Base-by-base conservation (phyloP, 495 filamentous ascomycete genomes). In the Penicillium samsonianum region DNA sequence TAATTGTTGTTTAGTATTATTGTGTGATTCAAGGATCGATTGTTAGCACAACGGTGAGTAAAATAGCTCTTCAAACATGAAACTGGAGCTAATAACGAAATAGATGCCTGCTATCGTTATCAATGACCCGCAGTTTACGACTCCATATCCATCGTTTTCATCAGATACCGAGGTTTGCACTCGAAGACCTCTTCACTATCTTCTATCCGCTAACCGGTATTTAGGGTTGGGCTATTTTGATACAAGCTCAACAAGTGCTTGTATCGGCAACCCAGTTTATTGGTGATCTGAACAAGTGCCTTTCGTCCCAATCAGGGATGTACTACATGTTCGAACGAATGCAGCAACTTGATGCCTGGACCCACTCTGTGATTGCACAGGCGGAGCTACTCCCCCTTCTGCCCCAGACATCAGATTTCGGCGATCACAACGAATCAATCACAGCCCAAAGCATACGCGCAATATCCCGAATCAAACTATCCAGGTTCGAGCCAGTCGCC, bases 11-110 rank as follows among this genome's bases (percentile, higher is more conserved):
- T 14, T 63, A 82, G 80, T 85, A 84, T 60, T 80, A 84, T 35
- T 82, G 75, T 65, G 80, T 83, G 41, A 76, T 82, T 37, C 83
- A 86, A 68, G 78, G 80, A 3, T 81, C 81, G 6, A 85, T 86
- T 52, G 80, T 83, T 22, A 84, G 80, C 73, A 84, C 80, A 35
- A 82, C 80, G 43, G 82, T 85, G 67, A 66, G 73, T 69, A 30
- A 17, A 5, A 30, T 41, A 23, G 35, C 10, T 25, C 28, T n/a
- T 55, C 12, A 22, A 20, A 42, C 31, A n/a, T 16, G 25, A 30
- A n/a, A 25, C 30, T 46, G 45, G 51, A 61, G 50, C 68, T 52
- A 37, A 50, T 50, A 11, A 14, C 53, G 26, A 25, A 28, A 37
- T 11, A 84, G 81, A 70, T 77, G 10, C 78, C 81, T 20, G 74